Evolutionary conservation across 2,329 filamentous ascomycete genomes (phyloP).

Genomic region (Neurospora crassa): DNA sequence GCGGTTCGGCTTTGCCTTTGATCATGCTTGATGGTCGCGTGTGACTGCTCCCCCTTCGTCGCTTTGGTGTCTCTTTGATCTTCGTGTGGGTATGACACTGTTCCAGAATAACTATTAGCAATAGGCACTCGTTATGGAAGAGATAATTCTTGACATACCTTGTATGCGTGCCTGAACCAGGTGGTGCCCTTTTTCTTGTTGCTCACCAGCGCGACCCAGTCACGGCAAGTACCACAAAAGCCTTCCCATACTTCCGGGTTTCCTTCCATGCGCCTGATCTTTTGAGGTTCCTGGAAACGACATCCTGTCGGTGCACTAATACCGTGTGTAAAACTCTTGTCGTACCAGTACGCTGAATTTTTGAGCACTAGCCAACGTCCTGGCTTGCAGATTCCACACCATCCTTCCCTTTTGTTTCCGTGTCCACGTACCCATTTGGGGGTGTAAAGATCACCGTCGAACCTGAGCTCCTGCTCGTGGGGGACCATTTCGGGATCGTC

Average conservation of each 20-base stretch:
- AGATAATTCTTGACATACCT: conserved; percentile 40
- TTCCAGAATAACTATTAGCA: background rate
- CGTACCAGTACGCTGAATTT: conserved; percentile 89
- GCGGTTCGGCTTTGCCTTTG: conserved; percentile 39
- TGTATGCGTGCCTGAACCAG: conserved; percentile 85
- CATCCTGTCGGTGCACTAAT: conserved; percentile 74
- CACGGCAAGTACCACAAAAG: conserved; percentile 66
- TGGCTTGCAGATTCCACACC: conserved; percentile 82
- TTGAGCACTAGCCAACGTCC: conserved; percentile 80
- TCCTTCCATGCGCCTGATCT: conserved; percentile 66
- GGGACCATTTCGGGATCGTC: conserved; percentile 65
- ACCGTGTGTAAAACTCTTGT: conserved; percentile 82
- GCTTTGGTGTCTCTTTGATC: conserved; percentile 61
- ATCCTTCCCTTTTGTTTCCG: conserved; percentile 79
- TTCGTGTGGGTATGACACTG: conserved; percentile 65
- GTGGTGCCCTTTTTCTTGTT: conserved; percentile 90
- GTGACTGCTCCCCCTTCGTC: conserved; percentile 53
- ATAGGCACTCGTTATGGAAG: background rate
- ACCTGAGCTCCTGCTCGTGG: conserved; percentile 70
- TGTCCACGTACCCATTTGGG: conserved; percentile 77
- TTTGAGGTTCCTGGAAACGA: conserved; percentile 67
- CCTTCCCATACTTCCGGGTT: conserved; percentile 78
- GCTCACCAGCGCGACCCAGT: conserved; percentile 73
- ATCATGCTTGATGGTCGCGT: conserved; percentile 31
- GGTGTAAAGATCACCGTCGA: conserved; percentile 74